Percentiles rank a stretch among this genome's conserved stretches.
Conservation (phyloP, 768 basidiomycete species). For the Russula sp. region DNA sequence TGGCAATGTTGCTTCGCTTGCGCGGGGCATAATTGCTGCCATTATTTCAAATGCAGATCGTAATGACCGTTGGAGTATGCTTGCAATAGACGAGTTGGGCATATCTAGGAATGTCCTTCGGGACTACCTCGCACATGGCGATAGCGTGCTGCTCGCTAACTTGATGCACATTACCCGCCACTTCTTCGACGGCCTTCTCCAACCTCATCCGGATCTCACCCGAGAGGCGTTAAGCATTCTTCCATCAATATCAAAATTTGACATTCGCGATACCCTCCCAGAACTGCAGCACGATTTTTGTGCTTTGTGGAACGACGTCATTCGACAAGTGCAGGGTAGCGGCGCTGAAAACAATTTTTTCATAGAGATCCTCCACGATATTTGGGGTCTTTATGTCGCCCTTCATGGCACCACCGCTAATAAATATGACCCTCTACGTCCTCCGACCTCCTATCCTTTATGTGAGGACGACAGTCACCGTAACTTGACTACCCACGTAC, state of each 20-base stretch:
- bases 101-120: neutral
- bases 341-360: neutral
- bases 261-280: neutral
- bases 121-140: neutral
- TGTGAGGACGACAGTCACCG: neutral
- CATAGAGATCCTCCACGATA: neutral
- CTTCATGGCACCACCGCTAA: neutral
- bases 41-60: constrained; percentile 2
- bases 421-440: no score
- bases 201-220: neutral
- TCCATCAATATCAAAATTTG: neutral
- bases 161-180: constrained; percentile 10
- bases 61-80: neutral
- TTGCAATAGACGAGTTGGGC: neutral
- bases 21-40: neutral
- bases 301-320: constrained; percentile 5
- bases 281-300: constrained; percentile 7
- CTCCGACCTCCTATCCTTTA: neutral
- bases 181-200: neutral
- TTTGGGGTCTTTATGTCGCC: neutral
- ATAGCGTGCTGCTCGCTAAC: constrained; percentile 3
- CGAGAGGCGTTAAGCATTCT: neutral
- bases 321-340: neutral
- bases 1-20: neutral
- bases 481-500: neutral